These are phyloP conservation scores for Melocanna baccifera DNA, from an alignment of 176 grass and related monocot species.

Conservation along the genomic window DNA sequence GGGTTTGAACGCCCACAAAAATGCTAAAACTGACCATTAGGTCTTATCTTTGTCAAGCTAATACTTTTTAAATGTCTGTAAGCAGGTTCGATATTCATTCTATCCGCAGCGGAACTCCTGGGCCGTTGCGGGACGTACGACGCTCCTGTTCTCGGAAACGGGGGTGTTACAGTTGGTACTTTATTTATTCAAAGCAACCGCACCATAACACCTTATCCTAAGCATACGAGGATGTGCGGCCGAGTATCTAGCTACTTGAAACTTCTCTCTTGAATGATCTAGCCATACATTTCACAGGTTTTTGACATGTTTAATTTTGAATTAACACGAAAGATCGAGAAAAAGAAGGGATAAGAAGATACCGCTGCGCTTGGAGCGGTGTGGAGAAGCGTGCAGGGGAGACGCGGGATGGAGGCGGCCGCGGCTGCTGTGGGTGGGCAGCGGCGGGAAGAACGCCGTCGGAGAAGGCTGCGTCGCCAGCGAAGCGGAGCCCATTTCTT, in stretches of 20 bases:
- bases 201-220: not conserved
- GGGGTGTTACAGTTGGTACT: too few species aligned
- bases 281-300: not conserved
- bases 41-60: too few species aligned
- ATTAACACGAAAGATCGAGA: not conserved
- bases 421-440: not conserved
- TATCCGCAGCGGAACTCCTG: too few species aligned
- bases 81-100: too few species aligned
- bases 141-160: too few species aligned
- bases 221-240: not conserved
- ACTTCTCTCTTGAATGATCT: not conserved
- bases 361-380: not conserved
- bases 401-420: not conserved
- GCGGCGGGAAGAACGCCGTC: conserved; percentile 13
- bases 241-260: not conserved
- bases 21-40: too few species aligned
- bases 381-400: not conserved
- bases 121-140: too few species aligned
- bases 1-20: too few species aligned
- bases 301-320: not conserved
- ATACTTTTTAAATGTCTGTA: too few species aligned
- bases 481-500: conserved; percentile 32
- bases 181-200: too few species aligned
- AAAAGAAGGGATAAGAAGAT: not conserved
- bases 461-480: conserved; percentile 33